Base-by-base conservation (phyloP, 2,329 filamentous ascomycete species). In the Aspergillus sergii region DNA sequence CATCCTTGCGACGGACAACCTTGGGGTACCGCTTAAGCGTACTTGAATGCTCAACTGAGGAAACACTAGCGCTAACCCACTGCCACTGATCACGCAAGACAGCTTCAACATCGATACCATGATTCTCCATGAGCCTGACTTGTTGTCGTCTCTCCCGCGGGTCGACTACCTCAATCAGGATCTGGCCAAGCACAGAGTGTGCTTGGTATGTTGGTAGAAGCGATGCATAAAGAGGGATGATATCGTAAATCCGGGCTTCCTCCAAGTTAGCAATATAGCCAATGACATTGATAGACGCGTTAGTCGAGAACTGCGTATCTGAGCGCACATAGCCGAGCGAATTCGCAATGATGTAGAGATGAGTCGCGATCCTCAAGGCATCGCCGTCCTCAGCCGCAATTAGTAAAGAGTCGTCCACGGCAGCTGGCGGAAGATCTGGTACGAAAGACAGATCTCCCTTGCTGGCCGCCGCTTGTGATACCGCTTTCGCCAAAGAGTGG, bases 201-300 rank as follows among this genome's bases (percentile, higher is more conserved):
- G 86, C 85, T 66, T 90, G 85, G 14, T 87, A 81, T 8, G 83
- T 80, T 11, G 87, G 84, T 14, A 99, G 83, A 70, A 92, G 89
- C 10, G 93, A 93, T 66, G 92, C 94, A 76, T 99, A 99, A 0
- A 96, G 82, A 0, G 95, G 94, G 60, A 97, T 91, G 48, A 95
- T 80, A 66, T 94, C 89, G 63, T 91, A 88, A 60, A 95, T 87
- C 39, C 88, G 87, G 19, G 87, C 86, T 54, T 90, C 84, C 50
- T 91, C 88, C 43, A 99, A 80, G 64, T 91, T 89, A 70, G 91
- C 91, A 60, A 96, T 90, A 75, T 98, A 98, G 4, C 88, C 89
- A 1, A 91, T 88, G 58, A 97, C 83, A 54, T 94, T 88, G 71
- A 78, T 63, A 9, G 77, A 76, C 4, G 75, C 73, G 1, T 91